These are phyloP conservation scores for Cucumis melo DNA, from an alignment of 306 rosid genomes.

Conservation along the genomic window DNA sequence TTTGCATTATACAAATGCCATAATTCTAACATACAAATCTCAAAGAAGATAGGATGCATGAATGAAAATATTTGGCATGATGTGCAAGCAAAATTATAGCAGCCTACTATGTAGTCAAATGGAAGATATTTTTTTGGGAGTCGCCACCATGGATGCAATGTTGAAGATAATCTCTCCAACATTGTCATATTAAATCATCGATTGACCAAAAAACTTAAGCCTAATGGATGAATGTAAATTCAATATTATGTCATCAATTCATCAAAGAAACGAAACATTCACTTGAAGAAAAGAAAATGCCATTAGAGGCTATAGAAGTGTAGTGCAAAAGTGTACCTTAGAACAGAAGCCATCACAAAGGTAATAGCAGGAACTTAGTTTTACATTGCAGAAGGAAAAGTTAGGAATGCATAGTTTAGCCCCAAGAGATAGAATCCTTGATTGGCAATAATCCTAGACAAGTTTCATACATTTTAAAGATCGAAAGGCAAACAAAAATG, in stretches of 20 bases:
- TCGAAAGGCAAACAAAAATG: background rate
- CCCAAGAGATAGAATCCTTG: slow-evolving; percentile 67
- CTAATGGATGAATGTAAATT: too few species aligned
- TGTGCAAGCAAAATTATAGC: background rate
- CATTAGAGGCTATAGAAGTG: background rate
- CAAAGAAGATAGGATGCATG: background rate
- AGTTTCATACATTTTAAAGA: background rate
- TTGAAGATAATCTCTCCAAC: too few species aligned
- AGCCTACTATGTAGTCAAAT: slow-evolving; percentile 37
- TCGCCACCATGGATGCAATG: slow-evolving; percentile 75
- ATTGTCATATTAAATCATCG: too few species aligned
- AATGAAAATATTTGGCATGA: background rate
- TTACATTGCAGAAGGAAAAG: slow-evolving; percentile 73
- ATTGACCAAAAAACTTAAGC: too few species aligned
- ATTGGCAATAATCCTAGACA: slow-evolving; percentile 47
- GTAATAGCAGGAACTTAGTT: slow-evolving; percentile 63
- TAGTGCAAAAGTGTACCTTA: slow-evolving; percentile 29
- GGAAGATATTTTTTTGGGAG: slow-evolving; percentile 81
- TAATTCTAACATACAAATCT: background rate
- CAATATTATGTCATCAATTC: too few species aligned
- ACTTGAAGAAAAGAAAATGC: background rate
- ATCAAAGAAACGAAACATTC: background rate
- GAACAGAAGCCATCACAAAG: slow-evolving; percentile 44
- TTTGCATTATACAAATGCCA: background rate
- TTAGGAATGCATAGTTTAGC: slow-evolving; percentile 51